Evolutionary conservation across 495 filamentous ascomycete species (phyloP).

Genomic region (Tuber magnatum): DNA sequence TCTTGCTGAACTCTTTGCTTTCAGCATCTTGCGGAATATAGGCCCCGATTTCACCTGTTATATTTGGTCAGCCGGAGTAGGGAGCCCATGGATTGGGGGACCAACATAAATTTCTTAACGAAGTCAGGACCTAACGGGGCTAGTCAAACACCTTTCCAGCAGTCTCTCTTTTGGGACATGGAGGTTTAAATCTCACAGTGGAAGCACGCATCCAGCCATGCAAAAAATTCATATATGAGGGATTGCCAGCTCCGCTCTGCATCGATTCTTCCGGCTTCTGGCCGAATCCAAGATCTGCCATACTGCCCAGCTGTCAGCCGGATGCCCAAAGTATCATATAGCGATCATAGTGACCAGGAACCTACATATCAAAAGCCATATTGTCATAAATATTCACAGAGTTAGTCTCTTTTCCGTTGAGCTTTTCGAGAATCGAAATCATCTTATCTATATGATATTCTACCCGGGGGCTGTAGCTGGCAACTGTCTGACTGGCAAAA

Average conservation of each 20-base stretch:
- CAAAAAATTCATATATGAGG: slow-evolving; percentile 20
- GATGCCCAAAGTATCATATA: background rate
- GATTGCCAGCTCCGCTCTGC: slow-evolving; percentile 26
- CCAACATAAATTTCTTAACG: slow-evolving; percentile 9
- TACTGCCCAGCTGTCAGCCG: slow-evolving; percentile 12
- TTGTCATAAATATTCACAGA: background rate
- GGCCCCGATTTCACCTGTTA: slow-evolving; percentile 20
- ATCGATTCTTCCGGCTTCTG: slow-evolving; percentile 15
- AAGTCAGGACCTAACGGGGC: background rate
- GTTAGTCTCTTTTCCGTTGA: slow-evolving; percentile 14
- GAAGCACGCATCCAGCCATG: slow-evolving; percentile 17
- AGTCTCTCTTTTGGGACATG: background rate
- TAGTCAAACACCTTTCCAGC: background rate
- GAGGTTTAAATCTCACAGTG: background rate
- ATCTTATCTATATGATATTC: slow-evolving; percentile 29
- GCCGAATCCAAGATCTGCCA: slow-evolving; percentile 31
- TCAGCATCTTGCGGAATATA: slow-evolving; percentile 21
- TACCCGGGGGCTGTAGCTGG: slow-evolving; percentile 27
- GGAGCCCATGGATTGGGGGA: background rate
- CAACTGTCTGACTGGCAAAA: slow-evolving; percentile 20
- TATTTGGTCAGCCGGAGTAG: slow-evolving; percentile 7
- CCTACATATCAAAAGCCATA: slow-evolving; percentile 31
- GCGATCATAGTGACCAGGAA: background rate
- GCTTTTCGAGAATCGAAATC: slow-evolving; percentile 9
- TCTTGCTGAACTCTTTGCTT: slow-evolving; percentile 8